These are phyloP conservation scores for Leucosporidium scottii DNA, from an alignment of 768 basidiomycete species.

Conservation along the genomic window DNA sequence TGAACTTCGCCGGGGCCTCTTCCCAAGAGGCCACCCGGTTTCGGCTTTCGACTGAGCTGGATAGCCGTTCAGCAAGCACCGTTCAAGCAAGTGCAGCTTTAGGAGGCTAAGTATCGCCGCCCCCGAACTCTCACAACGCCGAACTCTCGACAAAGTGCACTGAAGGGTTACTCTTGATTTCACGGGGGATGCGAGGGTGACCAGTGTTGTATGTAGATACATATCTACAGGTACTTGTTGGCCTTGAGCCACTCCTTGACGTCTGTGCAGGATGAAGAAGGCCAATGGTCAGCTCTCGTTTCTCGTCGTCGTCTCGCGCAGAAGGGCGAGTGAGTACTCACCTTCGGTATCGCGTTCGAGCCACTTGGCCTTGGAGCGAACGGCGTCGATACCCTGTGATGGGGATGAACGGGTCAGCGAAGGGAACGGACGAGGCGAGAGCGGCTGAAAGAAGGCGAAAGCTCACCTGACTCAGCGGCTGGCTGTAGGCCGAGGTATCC, in stretches of 20 bases:
- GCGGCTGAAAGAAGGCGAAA: too few relatives aligned
- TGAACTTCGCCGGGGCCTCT: too few relatives aligned
- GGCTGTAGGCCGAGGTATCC: conserved; percentile 6
- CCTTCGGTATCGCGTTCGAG: conserved; percentile 5
- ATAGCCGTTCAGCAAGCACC: too few relatives aligned
- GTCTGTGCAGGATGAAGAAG: not conserved
- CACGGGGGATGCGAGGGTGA: not conserved
- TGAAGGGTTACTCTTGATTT: not conserved
- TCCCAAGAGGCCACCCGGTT: too few relatives aligned
- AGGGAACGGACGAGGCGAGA: too few relatives aligned
- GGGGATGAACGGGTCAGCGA: not conserved
- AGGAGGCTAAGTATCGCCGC: too few relatives aligned
- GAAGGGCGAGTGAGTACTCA: not conserved
- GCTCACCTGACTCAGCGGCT: conserved; percentile 9
- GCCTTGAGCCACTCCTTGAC: conserved; percentile 9
- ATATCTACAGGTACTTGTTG: not conserved
- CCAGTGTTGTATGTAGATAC: not conserved
- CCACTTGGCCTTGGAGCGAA: conserved; percentile 15
- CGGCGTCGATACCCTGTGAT: conserved; percentile 16
- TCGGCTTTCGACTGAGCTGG: too few relatives aligned
- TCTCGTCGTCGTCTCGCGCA: too few relatives aligned
- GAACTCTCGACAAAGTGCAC: not conserved
- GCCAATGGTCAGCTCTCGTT: not conserved
- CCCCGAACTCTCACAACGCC: not conserved
- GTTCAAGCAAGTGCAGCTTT: too few relatives aligned